Evolutionary conservation across 768 basidiomycete genomes (phyloP).

Genomic region (Russula brevipes): DNA sequence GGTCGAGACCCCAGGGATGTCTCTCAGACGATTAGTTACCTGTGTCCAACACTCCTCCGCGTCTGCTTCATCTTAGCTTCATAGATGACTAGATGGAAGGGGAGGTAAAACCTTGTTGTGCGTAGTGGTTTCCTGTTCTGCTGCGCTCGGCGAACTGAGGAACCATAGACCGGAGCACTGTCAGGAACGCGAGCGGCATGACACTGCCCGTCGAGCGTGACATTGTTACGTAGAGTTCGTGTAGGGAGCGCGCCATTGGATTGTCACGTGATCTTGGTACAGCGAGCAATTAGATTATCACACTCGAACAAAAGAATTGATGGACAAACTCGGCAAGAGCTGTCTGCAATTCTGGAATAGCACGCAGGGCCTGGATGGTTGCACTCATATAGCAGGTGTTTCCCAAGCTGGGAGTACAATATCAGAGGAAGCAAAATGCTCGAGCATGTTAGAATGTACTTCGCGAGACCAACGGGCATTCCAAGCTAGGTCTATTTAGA

Average conservation of each 20-base stretch:
- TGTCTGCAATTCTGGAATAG: constrained; percentile 81
- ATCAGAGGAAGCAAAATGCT: constrained; percentile 30
- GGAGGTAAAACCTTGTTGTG: constrained; percentile 62
- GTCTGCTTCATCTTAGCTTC: constrained; percentile 36
- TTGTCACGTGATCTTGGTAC: constrained; percentile 19
- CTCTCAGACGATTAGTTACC: constrained; percentile 65
- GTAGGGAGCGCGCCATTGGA: constrained; percentile 46
- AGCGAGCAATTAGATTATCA: neutral
- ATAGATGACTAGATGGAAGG: neutral
- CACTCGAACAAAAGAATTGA: neutral
- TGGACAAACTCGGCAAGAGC: constrained; percentile 57
- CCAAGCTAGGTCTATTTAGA: constrained; percentile 41
- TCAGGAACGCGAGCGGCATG: constrained; percentile 64
- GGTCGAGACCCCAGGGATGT: constrained; percentile 48
- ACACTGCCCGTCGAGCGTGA: constrained; percentile 67
- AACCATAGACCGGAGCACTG: constrained; percentile 63
- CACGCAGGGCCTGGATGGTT: constrained; percentile 87
- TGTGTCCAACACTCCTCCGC: constrained; percentile 88
- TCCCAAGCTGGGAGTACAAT: constrained; percentile 44
- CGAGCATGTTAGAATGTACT: constrained; percentile 38
- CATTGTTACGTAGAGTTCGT: constrained; percentile 72
- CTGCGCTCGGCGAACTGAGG: constrained; percentile 87
- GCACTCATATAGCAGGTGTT: constrained; percentile 99
- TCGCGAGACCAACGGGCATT: constrained; percentile 75
- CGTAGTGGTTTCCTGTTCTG: constrained; percentile 40